Percentiles rank a stretch among this genome's conserved stretches.
Conservation (phyloP, 73 alveolate genomes). For the Tetrahymena elliotti region DNA sequence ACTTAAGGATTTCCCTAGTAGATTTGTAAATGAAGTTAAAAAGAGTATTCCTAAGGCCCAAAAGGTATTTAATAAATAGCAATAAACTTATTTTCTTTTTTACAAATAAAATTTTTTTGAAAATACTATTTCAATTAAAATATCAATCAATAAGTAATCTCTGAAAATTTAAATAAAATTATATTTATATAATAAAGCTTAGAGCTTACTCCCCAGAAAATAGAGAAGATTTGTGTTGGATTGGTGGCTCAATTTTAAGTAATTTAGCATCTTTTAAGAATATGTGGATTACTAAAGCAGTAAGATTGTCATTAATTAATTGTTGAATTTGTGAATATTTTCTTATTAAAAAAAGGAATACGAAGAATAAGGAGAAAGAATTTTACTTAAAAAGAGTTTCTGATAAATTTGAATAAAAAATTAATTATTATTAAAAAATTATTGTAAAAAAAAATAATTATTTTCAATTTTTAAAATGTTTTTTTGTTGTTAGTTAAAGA, state of each 20-base stretch:
- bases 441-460: background rate
- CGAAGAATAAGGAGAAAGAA: slow-evolving; percentile 42
- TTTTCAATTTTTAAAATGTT: too few species aligned
- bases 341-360: background rate
- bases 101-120: too few species aligned
- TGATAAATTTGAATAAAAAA: background rate
- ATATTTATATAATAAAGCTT: slow-evolving; percentile 13
- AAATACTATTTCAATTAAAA: too few species aligned
- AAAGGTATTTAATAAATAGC: slow-evolving; percentile 48
- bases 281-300: slow-evolving; percentile 87
- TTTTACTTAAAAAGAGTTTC: slow-evolving; percentile 22
- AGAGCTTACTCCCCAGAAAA: slow-evolving; percentile 76
- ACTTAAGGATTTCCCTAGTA: slow-evolving; percentile 43
- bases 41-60: slow-evolving; percentile 67
- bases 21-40: slow-evolving; percentile 52
- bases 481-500: too few species aligned
- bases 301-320: slow-evolving; percentile 1
- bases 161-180: slow-evolving; percentile 64
- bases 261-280: slow-evolving; percentile 77
- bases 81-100: too few species aligned
- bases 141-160: too few species aligned
- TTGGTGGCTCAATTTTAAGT: slow-evolving; percentile 86
- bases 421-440: background rate
- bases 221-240: slow-evolving; percentile 79
- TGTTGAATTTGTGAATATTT: background rate